phyloP scores from a whole-genome alignment of 306 rosid genomes.

The Vigna nakashimae region DNA sequence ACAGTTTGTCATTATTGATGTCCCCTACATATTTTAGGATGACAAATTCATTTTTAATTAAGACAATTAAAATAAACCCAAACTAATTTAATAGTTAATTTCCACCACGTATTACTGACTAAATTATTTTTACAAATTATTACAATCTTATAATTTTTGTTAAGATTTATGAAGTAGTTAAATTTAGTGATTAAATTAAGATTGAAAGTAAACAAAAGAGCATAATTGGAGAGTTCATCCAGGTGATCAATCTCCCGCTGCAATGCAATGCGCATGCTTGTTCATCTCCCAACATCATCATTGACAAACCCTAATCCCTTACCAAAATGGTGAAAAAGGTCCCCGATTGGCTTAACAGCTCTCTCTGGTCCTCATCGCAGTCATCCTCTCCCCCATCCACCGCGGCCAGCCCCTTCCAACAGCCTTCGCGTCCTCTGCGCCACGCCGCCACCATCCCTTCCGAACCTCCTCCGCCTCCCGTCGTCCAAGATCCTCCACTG shows the following conservation, averaged over 20 bases:
- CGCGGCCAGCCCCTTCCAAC: neutral
- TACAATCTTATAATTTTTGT: too few species aligned
- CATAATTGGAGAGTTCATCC: neutral
- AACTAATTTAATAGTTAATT: too few species aligned
- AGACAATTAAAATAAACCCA: too few species aligned
- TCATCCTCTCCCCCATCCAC: conserved; percentile 49
- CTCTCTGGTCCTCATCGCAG: conserved; percentile 77
- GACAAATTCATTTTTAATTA: too few species aligned
- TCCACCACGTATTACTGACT: too few species aligned
- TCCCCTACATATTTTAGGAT: too few species aligned
- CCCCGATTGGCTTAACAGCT: conserved; percentile 98
- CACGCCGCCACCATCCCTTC: conserved; percentile 46
- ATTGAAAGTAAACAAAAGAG: neutral
- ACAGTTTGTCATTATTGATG: too few species aligned
- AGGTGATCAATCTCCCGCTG: neutral
- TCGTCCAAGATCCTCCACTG: conserved; percentile 52
- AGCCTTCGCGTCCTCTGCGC: neutral
- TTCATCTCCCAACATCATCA: neutral
- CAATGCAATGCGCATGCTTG: neutral
- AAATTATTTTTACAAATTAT: too few species aligned
- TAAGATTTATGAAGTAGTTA: neutral
- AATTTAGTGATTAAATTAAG: neutral
- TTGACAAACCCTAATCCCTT: conserved; percentile 25
- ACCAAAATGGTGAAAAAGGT: conserved; percentile 75
- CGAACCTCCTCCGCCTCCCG: conserved; percentile 51